phyloP scores from a whole-genome alignment of 371 early-diverging fungal genomes.

The Apophysomyces ossiformis region DNA sequence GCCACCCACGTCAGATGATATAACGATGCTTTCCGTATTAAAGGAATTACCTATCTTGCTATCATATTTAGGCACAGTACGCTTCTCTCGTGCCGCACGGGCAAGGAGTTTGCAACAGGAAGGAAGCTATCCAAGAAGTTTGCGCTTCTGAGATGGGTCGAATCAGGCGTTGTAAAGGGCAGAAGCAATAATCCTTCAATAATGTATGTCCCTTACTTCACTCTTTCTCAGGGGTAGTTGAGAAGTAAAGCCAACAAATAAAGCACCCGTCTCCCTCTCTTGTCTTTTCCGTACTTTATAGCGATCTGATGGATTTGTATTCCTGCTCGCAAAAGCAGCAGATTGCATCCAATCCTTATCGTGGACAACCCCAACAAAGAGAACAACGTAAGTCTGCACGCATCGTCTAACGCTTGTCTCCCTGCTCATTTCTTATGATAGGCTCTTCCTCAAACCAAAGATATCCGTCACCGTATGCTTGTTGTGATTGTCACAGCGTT shows the following conservation, averaged over 20 bases:
- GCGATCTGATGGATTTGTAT: constrained; percentile 1
- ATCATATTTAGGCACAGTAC: too few relatives aligned
- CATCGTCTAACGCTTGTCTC: background rate
- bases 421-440: background rate
- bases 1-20: too few relatives aligned
- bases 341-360: constrained; percentile 13
- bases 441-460: background rate
- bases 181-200: constrained; percentile 4
- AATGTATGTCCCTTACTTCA: constrained; percentile 7
- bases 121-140: background rate
- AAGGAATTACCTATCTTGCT: too few relatives aligned
- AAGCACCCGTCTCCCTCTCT: background rate
- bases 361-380: constrained; percentile 15
- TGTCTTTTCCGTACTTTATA: background rate
- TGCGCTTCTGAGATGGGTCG: background rate
- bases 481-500: constrained; percentile 14
- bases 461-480: background rate
- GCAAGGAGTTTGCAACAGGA: background rate
- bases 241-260: constrained; percentile 9
- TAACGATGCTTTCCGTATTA: too few relatives aligned
- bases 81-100: too few relatives aligned
- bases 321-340: background rate
- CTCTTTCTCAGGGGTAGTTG: constrained; percentile 5
- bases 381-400: constrained; percentile 5
- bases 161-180: background rate